phyloP scores from a whole-genome alignment of 495 filamentous ascomycete species.

The Parmelia sp. region DNA sequence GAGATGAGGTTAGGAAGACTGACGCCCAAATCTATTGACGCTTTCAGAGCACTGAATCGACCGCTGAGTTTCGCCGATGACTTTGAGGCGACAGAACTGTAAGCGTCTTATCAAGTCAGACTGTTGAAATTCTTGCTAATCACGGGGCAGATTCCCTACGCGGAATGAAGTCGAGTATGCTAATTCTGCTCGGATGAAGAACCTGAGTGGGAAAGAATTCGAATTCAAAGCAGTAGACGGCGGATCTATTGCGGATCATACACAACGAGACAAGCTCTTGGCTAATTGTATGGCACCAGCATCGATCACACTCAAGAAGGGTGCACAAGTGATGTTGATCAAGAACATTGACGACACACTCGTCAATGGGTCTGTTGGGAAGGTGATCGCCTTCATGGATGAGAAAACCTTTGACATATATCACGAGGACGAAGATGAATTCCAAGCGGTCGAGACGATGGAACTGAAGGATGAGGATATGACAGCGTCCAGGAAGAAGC shows the following conservation, averaged over 20 bases:
- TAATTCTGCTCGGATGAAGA: constrained; percentile 66
- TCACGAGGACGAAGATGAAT: constrained; percentile 49
- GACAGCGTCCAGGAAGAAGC: constrained; percentile 43
- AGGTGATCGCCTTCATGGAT: constrained; percentile 79
- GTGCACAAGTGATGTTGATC: constrained; percentile 97
- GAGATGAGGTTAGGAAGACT: constrained; percentile 91
- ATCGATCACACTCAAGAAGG: constrained; percentile 72
- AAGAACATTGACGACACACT: constrained; percentile 94
- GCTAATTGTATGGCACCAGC: constrained; percentile 88
- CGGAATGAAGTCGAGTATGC: constrained; percentile 83
- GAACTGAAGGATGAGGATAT: constrained; percentile 42
- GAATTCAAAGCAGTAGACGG: constrained; percentile 66
- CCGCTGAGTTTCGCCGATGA: constrained; percentile 65
- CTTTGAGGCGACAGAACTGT: constrained; percentile 86
- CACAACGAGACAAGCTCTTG: constrained; percentile 68
- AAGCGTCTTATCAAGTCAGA: constrained; percentile 26
- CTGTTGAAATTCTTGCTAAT: background rate
- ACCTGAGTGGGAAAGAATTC: constrained; percentile 59
- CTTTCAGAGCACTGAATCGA: constrained; percentile 65
- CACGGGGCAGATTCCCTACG: constrained; percentile 66
- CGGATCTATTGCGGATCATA: constrained; percentile 62
- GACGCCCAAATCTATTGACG: constrained; percentile 56
- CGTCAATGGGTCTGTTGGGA: constrained; percentile 90
- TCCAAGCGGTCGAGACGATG: constrained; percentile 36
- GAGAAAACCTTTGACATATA: constrained; percentile 68